phyloP scores from a whole-genome alignment of 345 rosid genomes.

The Rubroshorea leprosula region DNA sequence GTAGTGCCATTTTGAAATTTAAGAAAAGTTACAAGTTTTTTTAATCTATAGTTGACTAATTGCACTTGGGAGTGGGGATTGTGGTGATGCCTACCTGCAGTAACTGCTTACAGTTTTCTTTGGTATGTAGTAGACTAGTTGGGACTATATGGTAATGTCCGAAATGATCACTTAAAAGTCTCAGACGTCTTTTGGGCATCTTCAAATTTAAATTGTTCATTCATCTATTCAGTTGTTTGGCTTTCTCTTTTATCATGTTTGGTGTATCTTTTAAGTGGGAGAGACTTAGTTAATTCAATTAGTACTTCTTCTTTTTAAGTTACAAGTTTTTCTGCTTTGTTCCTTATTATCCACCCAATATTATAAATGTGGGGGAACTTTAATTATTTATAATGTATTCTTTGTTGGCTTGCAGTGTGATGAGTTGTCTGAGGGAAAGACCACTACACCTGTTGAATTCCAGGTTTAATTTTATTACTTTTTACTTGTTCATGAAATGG shows the following conservation, averaged over 20 bases:
- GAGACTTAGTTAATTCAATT: too few species aligned
- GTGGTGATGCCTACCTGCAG: background rate
- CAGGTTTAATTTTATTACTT: conserved; percentile 31
- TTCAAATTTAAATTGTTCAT: too few species aligned
- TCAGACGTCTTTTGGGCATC: too few species aligned
- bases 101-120: background rate
- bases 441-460: conserved; percentile 49
- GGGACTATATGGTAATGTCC: background rate
- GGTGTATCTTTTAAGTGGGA: too few species aligned
- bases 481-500: background rate
- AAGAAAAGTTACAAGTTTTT: background rate
- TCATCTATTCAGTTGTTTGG: too few species aligned
- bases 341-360: background rate
- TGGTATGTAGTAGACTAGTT: background rate
- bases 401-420: conserved; percentile 48
- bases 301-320: background rate
- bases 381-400: background rate
- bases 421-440: conserved; percentile 47
- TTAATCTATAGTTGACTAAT: too few species aligned
- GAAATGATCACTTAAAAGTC: background rate
- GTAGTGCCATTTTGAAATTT: background rate
- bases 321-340: background rate
- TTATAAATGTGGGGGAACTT: background rate
- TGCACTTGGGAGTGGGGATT: too few species aligned
- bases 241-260: too few species aligned